A percentile compares a stretch with the other conserved stretches of the same genome.
Evolutionary conservation across 1,284 basidiomycete species (phyloP).

Genomic region (Papiliotrema terrestris): DNA sequence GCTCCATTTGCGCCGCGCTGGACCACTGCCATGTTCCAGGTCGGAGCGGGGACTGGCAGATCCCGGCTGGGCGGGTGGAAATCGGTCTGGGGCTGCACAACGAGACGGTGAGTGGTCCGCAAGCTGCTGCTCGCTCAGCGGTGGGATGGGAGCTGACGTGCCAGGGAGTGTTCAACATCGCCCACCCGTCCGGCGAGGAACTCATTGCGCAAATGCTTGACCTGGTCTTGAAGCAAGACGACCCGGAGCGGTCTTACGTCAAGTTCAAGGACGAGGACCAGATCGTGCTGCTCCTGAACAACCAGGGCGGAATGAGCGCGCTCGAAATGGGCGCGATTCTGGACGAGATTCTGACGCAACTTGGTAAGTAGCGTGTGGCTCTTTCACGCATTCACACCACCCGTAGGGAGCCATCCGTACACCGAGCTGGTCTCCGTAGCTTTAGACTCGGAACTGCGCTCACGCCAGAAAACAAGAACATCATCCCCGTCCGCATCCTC

Average conservation of each 20-base stretch:
- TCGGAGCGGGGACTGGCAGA: constrained; percentile 47
- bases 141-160: background rate
- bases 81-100: constrained; percentile 54
- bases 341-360: constrained; percentile 49
- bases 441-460: constrained; percentile 9
- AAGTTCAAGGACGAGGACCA: constrained; percentile 49
- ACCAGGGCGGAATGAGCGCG: constrained; percentile 51
- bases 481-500: constrained; percentile 49
- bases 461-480: constrained; percentile 15
- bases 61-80: constrained; percentile 50
- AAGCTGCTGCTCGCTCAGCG: background rate
- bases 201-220: constrained; percentile 39
- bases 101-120: constrained; percentile 51
- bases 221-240: constrained; percentile 47
- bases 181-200: constrained; percentile 35
- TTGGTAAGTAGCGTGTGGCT: constrained; percentile 26
- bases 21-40: constrained; percentile 55
- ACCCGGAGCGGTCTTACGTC: constrained; percentile 51
- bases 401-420: too few species aligned
- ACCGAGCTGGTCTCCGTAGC: background rate
- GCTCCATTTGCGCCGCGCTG: constrained; percentile 50
- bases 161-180: constrained; percentile 44
- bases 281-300: constrained; percentile 49
- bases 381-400: background rate
- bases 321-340: constrained; percentile 52